phyloP scores from a whole-genome alignment of 148 eudicot species.

The Nepenthes gracilis region DNA sequence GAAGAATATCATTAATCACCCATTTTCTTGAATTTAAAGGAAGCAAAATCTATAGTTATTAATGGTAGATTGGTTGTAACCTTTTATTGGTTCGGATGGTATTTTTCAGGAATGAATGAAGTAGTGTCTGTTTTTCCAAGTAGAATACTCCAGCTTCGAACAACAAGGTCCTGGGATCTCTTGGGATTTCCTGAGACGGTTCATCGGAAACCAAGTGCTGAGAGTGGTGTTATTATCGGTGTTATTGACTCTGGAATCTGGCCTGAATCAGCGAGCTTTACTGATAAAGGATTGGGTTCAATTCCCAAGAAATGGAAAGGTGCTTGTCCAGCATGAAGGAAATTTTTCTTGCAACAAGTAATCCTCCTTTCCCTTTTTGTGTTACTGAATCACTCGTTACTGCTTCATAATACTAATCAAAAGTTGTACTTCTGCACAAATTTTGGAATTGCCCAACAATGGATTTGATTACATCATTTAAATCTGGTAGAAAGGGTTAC shows the following conservation, averaged over 20 bases:
- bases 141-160: constrained; percentile 24
- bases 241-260: constrained; percentile 46
- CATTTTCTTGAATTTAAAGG: too few relatives aligned
- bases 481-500: too few relatives aligned
- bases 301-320: constrained; percentile 56
- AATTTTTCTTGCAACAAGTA: constrained; percentile 63
- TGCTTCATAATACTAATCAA: background rate
- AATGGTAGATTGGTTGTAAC: too few relatives aligned
- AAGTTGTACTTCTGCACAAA: too few relatives aligned
- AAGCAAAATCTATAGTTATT: background rate
- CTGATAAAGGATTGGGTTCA: constrained; percentile 34
- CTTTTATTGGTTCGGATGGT: background rate
- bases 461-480: too few relatives aligned
- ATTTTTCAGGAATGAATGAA: constrained; percentile 22
- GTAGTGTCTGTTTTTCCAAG: constrained; percentile 47
- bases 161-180: constrained; percentile 70
- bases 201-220: constrained; percentile 3
- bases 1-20: too few relatives aligned
- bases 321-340: constrained; percentile 16
- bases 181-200: constrained; percentile 23
- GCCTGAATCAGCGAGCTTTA: constrained; percentile 47
- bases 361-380: background rate
- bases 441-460: too few relatives aligned
- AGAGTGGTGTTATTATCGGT: constrained; percentile 34
- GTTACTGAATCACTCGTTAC: background rate